Evolutionary conservation across 257 asterid species (phyloP).

Genomic region (Eucommia ulmoides): DNA sequence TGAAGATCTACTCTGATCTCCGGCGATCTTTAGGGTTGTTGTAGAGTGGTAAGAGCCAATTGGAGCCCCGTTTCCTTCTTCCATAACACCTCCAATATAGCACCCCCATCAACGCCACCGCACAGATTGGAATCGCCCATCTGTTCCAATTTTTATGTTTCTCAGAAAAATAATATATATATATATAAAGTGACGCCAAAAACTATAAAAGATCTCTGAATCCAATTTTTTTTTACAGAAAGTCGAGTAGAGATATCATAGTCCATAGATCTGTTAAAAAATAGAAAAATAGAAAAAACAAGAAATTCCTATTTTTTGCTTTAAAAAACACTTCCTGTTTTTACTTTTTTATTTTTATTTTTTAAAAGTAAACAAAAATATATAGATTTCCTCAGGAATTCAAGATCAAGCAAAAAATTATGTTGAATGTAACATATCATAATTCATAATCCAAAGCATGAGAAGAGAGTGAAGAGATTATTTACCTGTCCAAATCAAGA

Average conservation of each 20-base stretch:
- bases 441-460: too few species aligned
- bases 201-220: too few species aligned
- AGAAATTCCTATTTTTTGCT: too few species aligned
- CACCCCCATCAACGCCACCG: constrained; percentile 30
- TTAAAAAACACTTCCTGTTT: too few species aligned
- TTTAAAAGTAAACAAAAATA: background rate
- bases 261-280: too few species aligned
- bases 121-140: constrained; percentile 79
- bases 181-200: too few species aligned
- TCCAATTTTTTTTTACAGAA: too few species aligned
- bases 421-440: background rate
- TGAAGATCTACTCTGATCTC: constrained; percentile 74
- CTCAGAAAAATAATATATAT: too few species aligned
- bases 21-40: constrained; percentile 56
- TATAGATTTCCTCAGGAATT: background rate
- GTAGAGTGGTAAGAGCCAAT: constrained; percentile 62
- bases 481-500: constrained; percentile 92
- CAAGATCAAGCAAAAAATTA: background rate
- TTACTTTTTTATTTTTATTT: too few species aligned
- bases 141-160: too few species aligned
- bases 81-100: constrained; percentile 82
- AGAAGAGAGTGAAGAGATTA: background rate
- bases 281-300: too few species aligned
- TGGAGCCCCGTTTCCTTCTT: constrained; percentile 41
- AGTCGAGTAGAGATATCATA: too few species aligned